Conservation (phyloP, 2,329 filamentous ascomycete genomes). For the Graphilbum fragrans region DNA sequence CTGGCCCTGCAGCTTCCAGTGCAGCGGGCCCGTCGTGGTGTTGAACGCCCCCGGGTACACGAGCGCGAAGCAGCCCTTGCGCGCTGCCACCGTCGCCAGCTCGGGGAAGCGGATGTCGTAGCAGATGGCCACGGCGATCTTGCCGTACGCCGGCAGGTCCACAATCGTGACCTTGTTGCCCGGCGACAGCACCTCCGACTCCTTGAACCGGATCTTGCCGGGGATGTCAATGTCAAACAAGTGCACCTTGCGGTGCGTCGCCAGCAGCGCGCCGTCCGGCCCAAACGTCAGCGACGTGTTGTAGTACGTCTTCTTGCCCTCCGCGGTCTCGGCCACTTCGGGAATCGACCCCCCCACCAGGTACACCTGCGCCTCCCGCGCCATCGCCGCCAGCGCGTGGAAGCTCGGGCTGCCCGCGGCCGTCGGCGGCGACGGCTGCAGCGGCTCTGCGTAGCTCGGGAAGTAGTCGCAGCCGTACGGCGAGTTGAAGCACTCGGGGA, state of each 20-base stretch:
- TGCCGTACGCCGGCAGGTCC: conserved; percentile 79
- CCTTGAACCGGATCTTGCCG: conserved; percentile 81
- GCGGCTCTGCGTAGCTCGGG: conserved; percentile 78
- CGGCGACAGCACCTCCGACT: conserved; percentile 77
- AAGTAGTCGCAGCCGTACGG: conserved; percentile 90
- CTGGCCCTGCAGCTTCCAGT: conserved; percentile 75
- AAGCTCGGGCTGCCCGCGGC: conserved; percentile 65
- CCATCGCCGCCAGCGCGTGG: conserved; percentile 71
- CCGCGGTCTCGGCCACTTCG: conserved; percentile 39
- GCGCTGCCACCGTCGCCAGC: conserved; percentile 75
- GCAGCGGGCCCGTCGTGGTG: conserved; percentile 77
- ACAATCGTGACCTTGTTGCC: conserved; percentile 79
- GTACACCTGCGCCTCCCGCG: conserved; percentile 65
- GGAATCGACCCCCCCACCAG: conserved; percentile 89
- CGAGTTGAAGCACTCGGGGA: conserved; percentile 98
- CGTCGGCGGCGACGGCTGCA: conserved; percentile 64
- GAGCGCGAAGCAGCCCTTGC: conserved; percentile 75
- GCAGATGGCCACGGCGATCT: conserved; percentile 82
- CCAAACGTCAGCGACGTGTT: conserved; percentile 83
- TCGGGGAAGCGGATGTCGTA: conserved; percentile 97
- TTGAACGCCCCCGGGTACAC: conserved; percentile 98
- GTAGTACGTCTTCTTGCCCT: conserved; percentile 56
- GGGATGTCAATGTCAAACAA: conserved; percentile 98
- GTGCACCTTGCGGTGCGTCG: conserved; percentile 84
- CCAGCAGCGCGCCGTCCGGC: conserved; percentile 67